phyloP scores from a whole-genome alignment of 164 flowering plant genomes.

The Magnolia kwangsiensis region DNA sequence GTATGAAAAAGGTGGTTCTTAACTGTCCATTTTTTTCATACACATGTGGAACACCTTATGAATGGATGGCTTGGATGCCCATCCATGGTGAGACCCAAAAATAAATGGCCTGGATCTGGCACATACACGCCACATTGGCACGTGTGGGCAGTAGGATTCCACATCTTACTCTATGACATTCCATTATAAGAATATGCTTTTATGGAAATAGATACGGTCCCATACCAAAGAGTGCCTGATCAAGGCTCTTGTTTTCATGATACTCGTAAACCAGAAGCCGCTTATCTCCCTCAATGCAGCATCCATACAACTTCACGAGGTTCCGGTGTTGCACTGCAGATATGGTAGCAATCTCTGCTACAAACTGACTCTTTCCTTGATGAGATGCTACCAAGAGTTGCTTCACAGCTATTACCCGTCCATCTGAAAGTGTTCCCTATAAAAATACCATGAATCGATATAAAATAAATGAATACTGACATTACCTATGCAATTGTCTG shows the following conservation, averaged over 20 bases:
- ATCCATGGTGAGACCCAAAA: too few species aligned
- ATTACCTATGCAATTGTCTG: background rate
- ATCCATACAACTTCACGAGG: conserved; percentile 50
- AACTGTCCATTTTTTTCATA: background rate
- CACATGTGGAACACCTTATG: background rate
- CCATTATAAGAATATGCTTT: background rate
- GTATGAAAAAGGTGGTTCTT: background rate
- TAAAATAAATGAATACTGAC: too few species aligned
- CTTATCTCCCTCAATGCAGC: conserved; percentile 52
- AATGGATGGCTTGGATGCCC: background rate
- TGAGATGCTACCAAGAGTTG: conserved; percentile 53
- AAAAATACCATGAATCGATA: background rate
- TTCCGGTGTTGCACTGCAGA: conserved; percentile 52
- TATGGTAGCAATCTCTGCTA: conserved; percentile 51
- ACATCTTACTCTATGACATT: background rate
- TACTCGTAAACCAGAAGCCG: conserved; percentile 63
- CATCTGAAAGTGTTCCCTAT: conserved; percentile 51
- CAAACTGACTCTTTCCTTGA: conserved; percentile 52
- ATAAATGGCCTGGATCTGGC: too few species aligned
- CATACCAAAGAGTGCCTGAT: conserved; percentile 58
- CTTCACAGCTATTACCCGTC: conserved; percentile 50
- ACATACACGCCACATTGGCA: background rate
- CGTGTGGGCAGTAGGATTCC: background rate
- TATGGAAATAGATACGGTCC: too few species aligned
- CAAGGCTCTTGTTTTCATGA: conserved; percentile 68